These are phyloP conservation scores for Coffea humblotiana DNA, from an alignment of 305 asterid genomes.

Conservation along the genomic window DNA sequence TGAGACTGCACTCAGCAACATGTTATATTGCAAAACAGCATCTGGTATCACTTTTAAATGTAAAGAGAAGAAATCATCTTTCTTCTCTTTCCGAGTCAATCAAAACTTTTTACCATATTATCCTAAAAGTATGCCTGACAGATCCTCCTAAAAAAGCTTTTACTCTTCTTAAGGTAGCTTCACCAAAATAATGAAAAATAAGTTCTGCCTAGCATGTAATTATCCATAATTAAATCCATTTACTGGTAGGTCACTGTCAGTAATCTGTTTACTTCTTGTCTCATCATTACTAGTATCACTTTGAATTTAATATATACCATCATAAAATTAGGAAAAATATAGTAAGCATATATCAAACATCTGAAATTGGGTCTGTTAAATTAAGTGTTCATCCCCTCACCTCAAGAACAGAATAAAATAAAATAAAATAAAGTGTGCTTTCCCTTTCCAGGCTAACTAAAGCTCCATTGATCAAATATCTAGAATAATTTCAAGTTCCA, in stretches of 20 bases:
- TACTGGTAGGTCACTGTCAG: background rate
- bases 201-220: background rate
- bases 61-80: background rate
- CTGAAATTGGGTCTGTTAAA: background rate
- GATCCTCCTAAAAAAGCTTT: background rate
- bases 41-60: background rate
- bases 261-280: background rate
- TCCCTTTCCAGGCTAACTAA: background rate
- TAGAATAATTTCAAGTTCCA: background rate
- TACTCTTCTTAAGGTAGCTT: background rate
- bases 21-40: background rate
- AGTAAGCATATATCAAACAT: background rate
- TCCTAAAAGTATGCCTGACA: background rate
- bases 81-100: background rate
- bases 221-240: background rate
- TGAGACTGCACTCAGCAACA: background rate
- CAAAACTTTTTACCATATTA: background rate
- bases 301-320: background rate
- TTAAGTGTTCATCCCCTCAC: background rate
- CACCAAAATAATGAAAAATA: conserved; percentile 9
- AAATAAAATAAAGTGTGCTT: too few relatives aligned
- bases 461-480: background rate
- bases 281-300: background rate
- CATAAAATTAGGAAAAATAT: conserved; percentile 1
- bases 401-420: too few relatives aligned